Evolutionary conservation across 2,329 filamentous ascomycete species (phyloP), one percentile per base, ranked within the genome.

Genomic region (Pseudogymnoascus sp.): DNA sequence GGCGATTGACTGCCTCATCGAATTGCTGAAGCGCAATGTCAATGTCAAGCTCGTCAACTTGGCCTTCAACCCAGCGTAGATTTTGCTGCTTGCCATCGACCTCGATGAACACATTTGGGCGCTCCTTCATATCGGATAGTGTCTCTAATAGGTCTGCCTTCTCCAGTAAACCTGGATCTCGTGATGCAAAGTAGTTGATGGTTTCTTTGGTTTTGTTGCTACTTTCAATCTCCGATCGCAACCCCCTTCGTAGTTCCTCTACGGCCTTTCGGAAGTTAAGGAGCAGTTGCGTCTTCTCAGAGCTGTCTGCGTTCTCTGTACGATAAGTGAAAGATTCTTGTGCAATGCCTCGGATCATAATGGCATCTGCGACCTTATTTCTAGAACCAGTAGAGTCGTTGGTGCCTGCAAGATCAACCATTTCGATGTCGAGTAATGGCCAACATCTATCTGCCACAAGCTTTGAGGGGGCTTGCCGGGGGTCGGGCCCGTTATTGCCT

Each of bases 81-180:
- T 94, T 97, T 72, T 97, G 91, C 73, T 97, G 92, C 70, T 96
- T 96, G 57, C 94, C 94, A 69, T 97, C 94, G 12, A 96, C 90
- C 69, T 99, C 94, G 67, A 99, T 92, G 61, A 96, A 83, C 76
- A 96, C 88, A 64, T 80, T 84, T 16, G 77, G 77, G 38, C 78
- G 77, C 72, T 95, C 90, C 70, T 91, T 91, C 68, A 88, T 86
- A 64, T 87, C 85, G 1, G 90, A 91, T 8, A 92, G 75, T 6
- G 85, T 88, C 70, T 94, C 90, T 12, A 96, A 81, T 2, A 94
- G 77, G 62, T 93, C 89, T 0, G 88, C 86, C 73, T 92, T 92
- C 70, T 90, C 88, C 41, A 92, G 78, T 22, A 92, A 79, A 1
- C 86, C 86, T 1, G 89, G 86, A 64, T 94, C 90, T 64, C 90